phyloP scores from a whole-genome alignment of 176 grass and related monocot species.

The Puccinellia tenuiflora region DNA sequence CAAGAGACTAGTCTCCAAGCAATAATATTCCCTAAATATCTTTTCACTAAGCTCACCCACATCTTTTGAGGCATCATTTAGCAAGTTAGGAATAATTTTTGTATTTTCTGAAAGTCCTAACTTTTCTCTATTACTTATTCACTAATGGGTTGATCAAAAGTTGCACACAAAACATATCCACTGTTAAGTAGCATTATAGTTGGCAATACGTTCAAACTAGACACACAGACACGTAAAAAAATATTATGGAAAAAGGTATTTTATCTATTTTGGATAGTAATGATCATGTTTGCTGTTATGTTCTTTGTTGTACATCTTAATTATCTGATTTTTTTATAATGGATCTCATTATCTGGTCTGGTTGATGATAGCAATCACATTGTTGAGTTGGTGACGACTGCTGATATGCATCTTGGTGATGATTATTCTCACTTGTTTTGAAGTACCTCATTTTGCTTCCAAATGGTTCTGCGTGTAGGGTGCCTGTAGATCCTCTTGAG shows the following conservation, averaged over 20 bases:
- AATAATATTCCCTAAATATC: background rate
- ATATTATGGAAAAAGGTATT: background rate
- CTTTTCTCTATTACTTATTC: background rate
- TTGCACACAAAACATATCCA: background rate
- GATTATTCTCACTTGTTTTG: background rate
- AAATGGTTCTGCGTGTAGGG: constrained; percentile 41
- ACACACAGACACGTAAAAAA: background rate
- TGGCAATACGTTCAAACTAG: background rate
- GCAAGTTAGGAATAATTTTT: background rate
- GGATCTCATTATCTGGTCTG: background rate
- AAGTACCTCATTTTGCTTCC: background rate
- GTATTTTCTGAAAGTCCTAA: background rate
- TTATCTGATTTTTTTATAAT: background rate
- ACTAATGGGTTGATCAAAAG: background rate
- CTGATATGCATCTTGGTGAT: background rate
- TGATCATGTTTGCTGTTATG: background rate
- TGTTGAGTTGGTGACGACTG: background rate
- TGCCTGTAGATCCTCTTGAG: constrained; percentile 94
- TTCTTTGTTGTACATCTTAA: background rate
- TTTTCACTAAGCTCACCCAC: background rate
- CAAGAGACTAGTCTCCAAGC: background rate
- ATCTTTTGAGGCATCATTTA: background rate
- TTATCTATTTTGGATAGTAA: background rate
- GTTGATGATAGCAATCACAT: background rate
- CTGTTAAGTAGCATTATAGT: background rate